Evolutionary conservation across 345 rosid species (phyloP), one percentile per base, ranked within the genome.

Genomic region (Rhodamnia rubescens): DNA sequence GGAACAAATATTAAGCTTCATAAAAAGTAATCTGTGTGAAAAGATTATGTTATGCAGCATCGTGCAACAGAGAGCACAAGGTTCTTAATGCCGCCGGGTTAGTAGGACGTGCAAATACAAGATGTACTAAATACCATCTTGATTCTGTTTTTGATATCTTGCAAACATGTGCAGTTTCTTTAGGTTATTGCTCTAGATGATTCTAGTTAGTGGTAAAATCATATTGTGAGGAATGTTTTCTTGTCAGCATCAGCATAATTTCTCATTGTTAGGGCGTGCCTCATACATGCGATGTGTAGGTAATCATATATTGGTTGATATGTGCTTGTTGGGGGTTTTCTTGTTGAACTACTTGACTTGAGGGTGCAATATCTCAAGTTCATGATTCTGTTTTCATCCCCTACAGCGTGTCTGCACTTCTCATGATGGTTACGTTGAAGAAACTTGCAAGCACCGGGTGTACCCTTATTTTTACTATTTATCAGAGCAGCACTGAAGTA

Each of bases 351-450:
- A 69, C 80, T 36, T 36, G 80, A 69, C 26, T 36, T 36, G 26
- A 69, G 80, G 80, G 80, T 69, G 80, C 47, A 36, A 69, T 36
- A 69, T 36, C 47, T 69, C 44, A 69, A 69, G 78, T 32, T 69
- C 80, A 69, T 18, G 26, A 36, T 69, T 36, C 80, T 69, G 80
- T 69, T 69, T 32, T 69, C 10, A 42, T 20, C 11, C 42, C 12
- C 24, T 36, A 18, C 93, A 97, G 99, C 88, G 99, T 98, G 81
- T 96, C 99, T 81, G 99, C 99, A 15, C 94, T 98, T 86, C 92
- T 98, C 89, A 98, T 98, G 99, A 96, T 98, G 99, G 99, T 98
- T 88, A 98, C 99, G 12, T 88, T 98, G 82, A 98, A 92, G 93
- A 98, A 98, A 90, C 99, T 96, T 86, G 98, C 99, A 49, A 95